A percentile compares a stretch with the other conserved stretches of the same genome.
These are phyloP conservation scores for Cordia subcordata DNA, from an alignment of 257 asterid species.

Conservation along the genomic window DNA sequence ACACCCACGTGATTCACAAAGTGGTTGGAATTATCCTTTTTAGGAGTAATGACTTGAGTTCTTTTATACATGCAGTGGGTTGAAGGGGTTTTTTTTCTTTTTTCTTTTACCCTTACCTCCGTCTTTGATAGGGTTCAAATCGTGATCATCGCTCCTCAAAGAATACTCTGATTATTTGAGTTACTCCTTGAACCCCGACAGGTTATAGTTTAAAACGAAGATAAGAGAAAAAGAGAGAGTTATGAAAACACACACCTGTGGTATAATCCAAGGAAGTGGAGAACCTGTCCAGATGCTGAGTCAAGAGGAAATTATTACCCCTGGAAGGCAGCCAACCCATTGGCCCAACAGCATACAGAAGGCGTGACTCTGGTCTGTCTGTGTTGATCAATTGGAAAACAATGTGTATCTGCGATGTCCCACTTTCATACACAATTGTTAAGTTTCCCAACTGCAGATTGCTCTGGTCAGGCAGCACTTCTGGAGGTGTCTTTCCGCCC, in stretches of 20 bases:
- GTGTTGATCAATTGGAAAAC: conserved; percentile 45
- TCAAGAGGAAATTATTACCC: conserved; percentile 24
- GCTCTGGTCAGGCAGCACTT: conserved; percentile 32
- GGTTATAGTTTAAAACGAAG: not conserved
- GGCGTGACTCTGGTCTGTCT: conserved; percentile 33
- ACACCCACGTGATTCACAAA: no score
- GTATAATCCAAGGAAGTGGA: conserved; percentile 47
- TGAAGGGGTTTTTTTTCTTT: no score
- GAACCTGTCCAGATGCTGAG: conserved; percentile 39
- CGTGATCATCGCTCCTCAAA: no score
- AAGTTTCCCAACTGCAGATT: conserved; percentile 45
- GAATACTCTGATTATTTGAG: no score
- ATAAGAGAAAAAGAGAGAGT: not conserved
- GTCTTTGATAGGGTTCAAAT: no score
- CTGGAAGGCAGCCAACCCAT: conserved; percentile 35
- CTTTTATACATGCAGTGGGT: no score
- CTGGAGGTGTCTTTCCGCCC: conserved; percentile 42
- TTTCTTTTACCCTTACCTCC: no score
- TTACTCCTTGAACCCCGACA: no score
- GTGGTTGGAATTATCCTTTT: no score
- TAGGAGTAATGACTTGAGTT: no score
- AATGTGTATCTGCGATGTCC: conserved; percentile 41
- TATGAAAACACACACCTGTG: conserved; percentile 49
- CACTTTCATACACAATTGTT: conserved; percentile 21
- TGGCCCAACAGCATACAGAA: conserved; percentile 67